Evolutionary conservation across 2,329 filamentous ascomycete species (phyloP).

Genomic region (Fusarium staphyleae): DNA sequence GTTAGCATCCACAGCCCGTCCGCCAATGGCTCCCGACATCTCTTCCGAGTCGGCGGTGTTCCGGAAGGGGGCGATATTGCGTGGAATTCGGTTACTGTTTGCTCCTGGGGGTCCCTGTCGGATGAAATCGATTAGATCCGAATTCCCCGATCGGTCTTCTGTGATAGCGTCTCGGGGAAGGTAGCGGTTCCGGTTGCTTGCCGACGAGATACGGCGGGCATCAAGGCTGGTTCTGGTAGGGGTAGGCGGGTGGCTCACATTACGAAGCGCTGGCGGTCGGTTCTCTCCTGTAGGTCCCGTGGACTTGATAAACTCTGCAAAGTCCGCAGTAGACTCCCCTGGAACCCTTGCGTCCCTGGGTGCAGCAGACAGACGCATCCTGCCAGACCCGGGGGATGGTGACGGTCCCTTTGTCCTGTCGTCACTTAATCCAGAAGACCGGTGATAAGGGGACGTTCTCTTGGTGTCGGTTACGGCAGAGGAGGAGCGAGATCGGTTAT

Average conservation of each 20-base stretch:
- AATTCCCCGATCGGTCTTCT: slow-evolving; percentile 70
- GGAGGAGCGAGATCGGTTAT: slow-evolving; percentile 57
- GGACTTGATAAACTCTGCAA: slow-evolving; percentile 88
- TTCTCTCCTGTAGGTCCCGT: slow-evolving; percentile 72
- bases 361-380: slow-evolving; percentile 37
- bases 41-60: slow-evolving; percentile 88
- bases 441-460: slow-evolving; percentile 38
- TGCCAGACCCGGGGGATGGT: slow-evolving; percentile 30
- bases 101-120: slow-evolving; percentile 77
- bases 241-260: slow-evolving; percentile 41
- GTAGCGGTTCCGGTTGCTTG: slow-evolving; percentile 60
- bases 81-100: slow-evolving; percentile 73
- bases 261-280: slow-evolving; percentile 47
- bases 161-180: slow-evolving; percentile 76
- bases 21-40: slow-evolving; percentile 57
- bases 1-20: slow-evolving; percentile 64
- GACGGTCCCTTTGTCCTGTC: slow-evolving; percentile 34
- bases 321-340: slow-evolving; percentile 77
- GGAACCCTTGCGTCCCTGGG: slow-evolving; percentile 78
- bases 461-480: slow-evolving; percentile 51
- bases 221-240: slow-evolving; percentile 50
- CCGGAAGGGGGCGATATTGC: slow-evolving; percentile 84
- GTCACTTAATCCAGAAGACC: slow-evolving; percentile 22
- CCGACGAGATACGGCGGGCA: slow-evolving; percentile 48
- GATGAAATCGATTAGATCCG: slow-evolving; percentile 95